Percentiles rank a stretch among this genome's conserved stretches.
Evolutionary conservation across 1,139 yeast species (phyloP).

Genomic region (Pichia terricola): DNA sequence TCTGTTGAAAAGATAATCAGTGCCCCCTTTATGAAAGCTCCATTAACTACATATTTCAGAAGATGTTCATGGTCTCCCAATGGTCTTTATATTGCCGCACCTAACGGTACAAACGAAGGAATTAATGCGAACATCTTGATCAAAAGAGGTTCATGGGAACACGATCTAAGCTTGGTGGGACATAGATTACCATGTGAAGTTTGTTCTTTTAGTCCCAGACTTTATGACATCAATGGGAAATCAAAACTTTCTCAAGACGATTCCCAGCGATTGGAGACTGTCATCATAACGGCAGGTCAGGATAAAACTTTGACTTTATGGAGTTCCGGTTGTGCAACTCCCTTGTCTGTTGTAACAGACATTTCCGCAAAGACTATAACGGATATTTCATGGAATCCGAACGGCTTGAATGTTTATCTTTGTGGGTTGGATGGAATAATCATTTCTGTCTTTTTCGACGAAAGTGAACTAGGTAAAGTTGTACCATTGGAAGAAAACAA

Average conservation of each 20-base stretch:
- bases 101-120: constrained; percentile 96
- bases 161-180: constrained; percentile 81
- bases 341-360: constrained; percentile 57
- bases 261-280: constrained; percentile 27
- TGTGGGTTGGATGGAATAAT: constrained; percentile 84
- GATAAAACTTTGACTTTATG: constrained; percentile 64
- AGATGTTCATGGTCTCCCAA: constrained; percentile 97
- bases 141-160: constrained; percentile 88
- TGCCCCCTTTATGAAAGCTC: constrained; percentile 82
- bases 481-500: constrained; percentile 60
- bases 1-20: constrained; percentile 75
- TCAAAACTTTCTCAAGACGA: constrained; percentile 7
- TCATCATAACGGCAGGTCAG: constrained; percentile 74
- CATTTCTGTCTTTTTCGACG: constrained; percentile 57
- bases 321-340: constrained; percentile 54
- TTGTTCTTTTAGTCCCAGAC: constrained; percentile 74
- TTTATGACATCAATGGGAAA: constrained; percentile 31
- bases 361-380: constrained; percentile 56
- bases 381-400: constrained; percentile 71
- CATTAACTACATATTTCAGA: constrained; percentile 85
- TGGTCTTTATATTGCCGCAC: constrained; percentile 92
- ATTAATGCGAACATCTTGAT: constrained; percentile 83
- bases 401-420: constrained; percentile 60
- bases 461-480: constrained; percentile 64
- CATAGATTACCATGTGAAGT: constrained; percentile 98